Evolutionary conservation across 495 filamentous ascomycete genomes (phyloP).

Genomic region (Aspergillus bridgeri): DNA sequence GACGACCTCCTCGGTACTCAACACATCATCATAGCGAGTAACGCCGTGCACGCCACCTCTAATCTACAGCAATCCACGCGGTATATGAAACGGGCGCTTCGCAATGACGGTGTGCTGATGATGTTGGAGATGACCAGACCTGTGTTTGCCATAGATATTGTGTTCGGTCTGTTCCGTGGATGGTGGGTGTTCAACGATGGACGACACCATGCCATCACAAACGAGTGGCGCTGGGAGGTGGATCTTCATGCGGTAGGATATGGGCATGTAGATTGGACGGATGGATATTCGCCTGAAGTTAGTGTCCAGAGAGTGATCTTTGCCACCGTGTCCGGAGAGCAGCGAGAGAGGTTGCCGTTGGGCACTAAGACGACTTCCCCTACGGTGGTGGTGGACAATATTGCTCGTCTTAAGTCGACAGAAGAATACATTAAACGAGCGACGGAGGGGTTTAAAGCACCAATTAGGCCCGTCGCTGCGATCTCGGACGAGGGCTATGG

Average conservation of each 20-base stretch:
- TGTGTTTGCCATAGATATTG: slow-evolving; percentile 44
- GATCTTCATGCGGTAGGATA: slow-evolving; percentile 41
- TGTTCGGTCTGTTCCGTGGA: slow-evolving; percentile 49
- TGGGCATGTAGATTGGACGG: slow-evolving; percentile 47
- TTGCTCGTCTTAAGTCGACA: not conserved
- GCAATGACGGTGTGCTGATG: slow-evolving; percentile 36
- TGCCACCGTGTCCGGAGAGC: slow-evolving; percentile 39
- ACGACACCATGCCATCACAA: slow-evolving; percentile 40
- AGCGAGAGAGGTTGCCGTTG: slow-evolving; percentile 14
- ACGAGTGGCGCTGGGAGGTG: slow-evolving; percentile 32
- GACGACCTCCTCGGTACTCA: slow-evolving; percentile 34
- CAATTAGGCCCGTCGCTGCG: not conserved
- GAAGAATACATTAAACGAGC: slow-evolving; percentile 28
- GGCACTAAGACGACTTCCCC: slow-evolving; percentile 25
- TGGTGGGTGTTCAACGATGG: slow-evolving; percentile 56
- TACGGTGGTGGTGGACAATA: not conserved
- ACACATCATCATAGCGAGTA: slow-evolving; percentile 48
- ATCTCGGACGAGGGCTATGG: not conserved
- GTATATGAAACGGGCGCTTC: slow-evolving; percentile 32
- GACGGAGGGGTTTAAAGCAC: slow-evolving; percentile 19
- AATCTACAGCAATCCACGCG: slow-evolving; percentile 25
- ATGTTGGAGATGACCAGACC: slow-evolving; percentile 41
- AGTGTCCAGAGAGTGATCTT: slow-evolving; percentile 43
- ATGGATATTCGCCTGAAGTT: slow-evolving; percentile 39
- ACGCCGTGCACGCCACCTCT: slow-evolving; percentile 49